These are phyloP conservation scores for Simplicillium aogashimaense DNA, from an alignment of 2,329 filamentous ascomycete genomes.

Conservation along the genomic window DNA sequence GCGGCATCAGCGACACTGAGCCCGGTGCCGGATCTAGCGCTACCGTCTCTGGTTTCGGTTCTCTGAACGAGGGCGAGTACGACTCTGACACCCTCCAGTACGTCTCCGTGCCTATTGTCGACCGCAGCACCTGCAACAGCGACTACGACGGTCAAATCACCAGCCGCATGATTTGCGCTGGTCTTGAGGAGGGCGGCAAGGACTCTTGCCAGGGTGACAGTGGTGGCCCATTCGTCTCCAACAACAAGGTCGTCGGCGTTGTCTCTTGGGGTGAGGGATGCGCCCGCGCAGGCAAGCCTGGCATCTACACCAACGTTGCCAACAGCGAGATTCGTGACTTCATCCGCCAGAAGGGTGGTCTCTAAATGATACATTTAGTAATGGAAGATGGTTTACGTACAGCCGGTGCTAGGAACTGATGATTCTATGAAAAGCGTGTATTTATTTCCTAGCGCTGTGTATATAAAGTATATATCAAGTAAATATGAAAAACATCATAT, in stretches of 20 bases:
- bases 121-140: constrained; percentile 14
- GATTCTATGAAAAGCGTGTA: too few species aligned
- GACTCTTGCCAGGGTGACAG: constrained; percentile 22
- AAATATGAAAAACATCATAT: too few species aligned
- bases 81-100: constrained; percentile 14
- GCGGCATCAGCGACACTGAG: not conserved
- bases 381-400: too few species aligned
- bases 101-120: constrained; percentile 19
- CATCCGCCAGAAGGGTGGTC: constrained; percentile 10
- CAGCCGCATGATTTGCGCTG: constrained; percentile 22
- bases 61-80: not conserved
- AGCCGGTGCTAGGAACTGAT: too few species aligned
- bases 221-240: constrained; percentile 19
- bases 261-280: constrained; percentile 22
- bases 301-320: constrained; percentile 19
- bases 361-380: not conserved
- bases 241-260: constrained; percentile 13
- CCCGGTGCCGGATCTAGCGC: not conserved
- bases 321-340: constrained; percentile 11
- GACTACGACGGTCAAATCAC: constrained; percentile 16
- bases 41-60: not conserved
- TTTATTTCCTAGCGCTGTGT: too few species aligned
- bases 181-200: constrained; percentile 14
- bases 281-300: constrained; percentile 13
- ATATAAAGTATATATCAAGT: too few species aligned